A percentile compares a stretch with the other conserved stretches of the same genome.
Evolutionary conservation across 345 rosid species (phyloP).

Genomic region (Carallia pectinifolia): DNA sequence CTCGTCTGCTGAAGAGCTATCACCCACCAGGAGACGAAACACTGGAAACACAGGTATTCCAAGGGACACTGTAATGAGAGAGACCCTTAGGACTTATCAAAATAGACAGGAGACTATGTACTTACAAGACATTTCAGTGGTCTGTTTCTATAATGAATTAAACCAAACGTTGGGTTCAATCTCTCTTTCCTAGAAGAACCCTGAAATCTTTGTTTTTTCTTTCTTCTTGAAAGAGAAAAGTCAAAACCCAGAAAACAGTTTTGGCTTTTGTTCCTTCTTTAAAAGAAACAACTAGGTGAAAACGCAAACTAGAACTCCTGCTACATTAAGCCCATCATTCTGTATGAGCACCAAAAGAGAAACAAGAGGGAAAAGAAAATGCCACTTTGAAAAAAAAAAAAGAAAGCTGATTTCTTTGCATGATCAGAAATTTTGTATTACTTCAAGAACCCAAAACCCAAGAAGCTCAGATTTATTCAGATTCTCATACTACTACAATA

Average conservation of each 20-base stretch:
- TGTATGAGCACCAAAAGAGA: slow-evolving; percentile 10
- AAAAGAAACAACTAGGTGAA: slow-evolving; percentile 22
- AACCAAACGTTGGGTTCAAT: slow-evolving; percentile 17
- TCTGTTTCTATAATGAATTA: slow-evolving; percentile 23
- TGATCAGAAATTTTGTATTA: slow-evolving; percentile 43
- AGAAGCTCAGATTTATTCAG: slow-evolving; percentile 47
- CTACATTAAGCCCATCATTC: slow-evolving; percentile 23
- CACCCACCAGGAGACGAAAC: slow-evolving; percentile 10
- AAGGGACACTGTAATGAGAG: slow-evolving; percentile 14
- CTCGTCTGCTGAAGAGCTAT: slow-evolving; percentile 13
- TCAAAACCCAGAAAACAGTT: slow-evolving; percentile 33
- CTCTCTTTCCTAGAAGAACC: slow-evolving; percentile 26
- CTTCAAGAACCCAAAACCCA: slow-evolving; percentile 54
- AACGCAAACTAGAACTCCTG: slow-evolving; percentile 26
- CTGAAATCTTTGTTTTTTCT: slow-evolving; percentile 41
- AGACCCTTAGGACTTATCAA: slow-evolving; percentile 17
- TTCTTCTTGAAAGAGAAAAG: slow-evolving; percentile 35
- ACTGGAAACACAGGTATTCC: slow-evolving; percentile 5
- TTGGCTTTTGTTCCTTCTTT: slow-evolving; percentile 23
- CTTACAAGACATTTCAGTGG: slow-evolving; percentile 19
- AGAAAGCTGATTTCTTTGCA: slow-evolving; percentile 46
- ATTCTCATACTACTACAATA: slow-evolving; percentile 31
- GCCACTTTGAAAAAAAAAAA: slow-evolving; percentile 20
- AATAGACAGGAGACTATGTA: slow-evolving; percentile 15
- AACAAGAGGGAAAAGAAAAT: not conserved